Conservation (phyloP, 768 basidiomycete genomes). For the Leucocoprinus leucothites region DNA sequence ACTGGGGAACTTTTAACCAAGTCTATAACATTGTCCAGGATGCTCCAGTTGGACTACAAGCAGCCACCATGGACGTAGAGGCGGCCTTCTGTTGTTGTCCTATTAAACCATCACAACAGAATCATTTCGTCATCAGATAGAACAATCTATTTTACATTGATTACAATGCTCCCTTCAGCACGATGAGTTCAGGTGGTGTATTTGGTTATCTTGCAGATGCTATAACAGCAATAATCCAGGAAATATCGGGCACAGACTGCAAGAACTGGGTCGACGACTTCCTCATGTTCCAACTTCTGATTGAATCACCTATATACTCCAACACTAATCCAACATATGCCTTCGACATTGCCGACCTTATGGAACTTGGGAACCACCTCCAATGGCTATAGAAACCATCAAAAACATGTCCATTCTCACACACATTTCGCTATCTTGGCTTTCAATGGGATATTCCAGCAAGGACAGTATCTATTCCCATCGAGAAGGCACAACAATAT, state of each 20-base stretch:
- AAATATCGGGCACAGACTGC: not conserved
- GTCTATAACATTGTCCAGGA: slow-evolving; percentile 7
- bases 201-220: slow-evolving; percentile 30
- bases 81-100: slow-evolving; percentile 32
- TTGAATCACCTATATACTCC: too few relatives aligned
- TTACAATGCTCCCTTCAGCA: slow-evolving; percentile 26
- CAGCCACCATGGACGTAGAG: slow-evolving; percentile 34
- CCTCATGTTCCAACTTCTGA: slow-evolving; percentile 17
- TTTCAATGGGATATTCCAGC: slow-evolving; percentile 30
- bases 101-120: slow-evolving; percentile 24
- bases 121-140: slow-evolving; percentile 21
- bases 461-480: slow-evolving; percentile 28
- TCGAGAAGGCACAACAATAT: slow-evolving; percentile 27
- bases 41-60: slow-evolving; percentile 30
- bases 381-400: slow-evolving; percentile 34
- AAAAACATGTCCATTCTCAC: slow-evolving; percentile 25
- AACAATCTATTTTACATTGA: slow-evolving; percentile 25
- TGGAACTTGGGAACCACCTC: slow-evolving; percentile 18
- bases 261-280: slow-evolving; percentile 32
- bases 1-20: slow-evolving; percentile 20
- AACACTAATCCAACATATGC: not conserved
- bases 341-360: slow-evolving; percentile 7
- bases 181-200: slow-evolving; percentile 24
- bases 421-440: slow-evolving; percentile 31
- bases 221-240: slow-evolving; percentile 20